These are phyloP conservation scores for Macrolepiota fuliginosa DNA, from an alignment of 768 basidiomycete species.

Conservation along the genomic window DNA sequence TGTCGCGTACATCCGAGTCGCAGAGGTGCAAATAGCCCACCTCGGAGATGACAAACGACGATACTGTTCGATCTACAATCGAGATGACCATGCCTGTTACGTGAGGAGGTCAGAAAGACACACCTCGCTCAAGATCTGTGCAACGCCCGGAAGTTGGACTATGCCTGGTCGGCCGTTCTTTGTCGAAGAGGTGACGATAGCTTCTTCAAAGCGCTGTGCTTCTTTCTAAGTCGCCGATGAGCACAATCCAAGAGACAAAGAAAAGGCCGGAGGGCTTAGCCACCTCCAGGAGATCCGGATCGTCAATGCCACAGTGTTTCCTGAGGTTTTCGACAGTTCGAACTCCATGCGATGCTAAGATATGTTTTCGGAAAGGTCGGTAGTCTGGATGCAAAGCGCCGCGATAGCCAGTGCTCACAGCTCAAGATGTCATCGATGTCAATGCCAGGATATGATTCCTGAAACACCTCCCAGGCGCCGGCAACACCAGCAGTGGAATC, in stretches of 20 bases:
- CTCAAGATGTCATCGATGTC: slow-evolving; percentile 60
- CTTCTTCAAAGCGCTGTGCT: slow-evolving; percentile 75
- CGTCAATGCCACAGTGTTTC: slow-evolving; percentile 66
- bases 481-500: slow-evolving; percentile 83
- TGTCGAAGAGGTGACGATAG: slow-evolving; percentile 63
- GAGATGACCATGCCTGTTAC: background rate
- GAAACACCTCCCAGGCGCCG: slow-evolving; percentile 82
- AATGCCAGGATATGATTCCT: slow-evolving; percentile 62
- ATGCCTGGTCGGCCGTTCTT: slow-evolving; percentile 59
- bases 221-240: slow-evolving; percentile 47
- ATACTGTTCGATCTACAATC: slow-evolving; percentile 32
- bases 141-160: slow-evolving; percentile 71
- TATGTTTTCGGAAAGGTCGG: slow-evolving; percentile 10
- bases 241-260: slow-evolving; percentile 3
- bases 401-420: slow-evolving; percentile 39
- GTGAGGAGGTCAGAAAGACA: slow-evolving; percentile 7
- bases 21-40: slow-evolving; percentile 90
- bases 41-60: slow-evolving; percentile 50
- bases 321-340: slow-evolving; percentile 80
- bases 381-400: slow-evolving; percentile 8
- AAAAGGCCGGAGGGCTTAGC: slow-evolving; percentile 7
- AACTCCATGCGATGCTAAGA: slow-evolving; percentile 73
- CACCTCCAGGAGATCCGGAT: slow-evolving; percentile 71
- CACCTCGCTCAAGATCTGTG: slow-evolving; percentile 56
- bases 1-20: slow-evolving; percentile 72